A percentile compares a stretch with the other conserved stretches of the same genome.
These are phyloP conservation scores for Phytophthora syringae DNA, from an alignment of 352 stramenopile species.

Conservation along the genomic window DNA sequence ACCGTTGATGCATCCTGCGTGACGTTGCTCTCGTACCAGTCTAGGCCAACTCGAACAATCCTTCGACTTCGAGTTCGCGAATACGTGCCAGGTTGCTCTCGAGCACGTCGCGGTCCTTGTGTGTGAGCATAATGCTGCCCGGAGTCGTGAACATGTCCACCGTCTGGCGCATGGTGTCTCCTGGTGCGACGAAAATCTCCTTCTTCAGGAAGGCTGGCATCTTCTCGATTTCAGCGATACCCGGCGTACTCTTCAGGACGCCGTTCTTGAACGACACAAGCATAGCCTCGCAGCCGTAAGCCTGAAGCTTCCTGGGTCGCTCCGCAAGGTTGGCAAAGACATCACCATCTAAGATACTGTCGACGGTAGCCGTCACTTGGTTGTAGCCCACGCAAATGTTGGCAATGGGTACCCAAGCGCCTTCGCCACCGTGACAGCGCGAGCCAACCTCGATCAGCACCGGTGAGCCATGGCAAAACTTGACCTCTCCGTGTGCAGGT, in stretches of 20 bases:
- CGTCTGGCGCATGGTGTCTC: constrained; percentile 89
- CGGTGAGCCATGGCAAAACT: constrained; percentile 83
- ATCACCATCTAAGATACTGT: constrained; percentile 73
- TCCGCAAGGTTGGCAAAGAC: constrained; percentile 71
- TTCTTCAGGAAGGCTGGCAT: constrained; percentile 94
- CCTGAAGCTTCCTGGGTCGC: constrained; percentile 69
- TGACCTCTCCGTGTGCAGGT: constrained; percentile 84
- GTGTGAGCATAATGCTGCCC: constrained; percentile 94
- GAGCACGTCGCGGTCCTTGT: constrained; percentile 89
- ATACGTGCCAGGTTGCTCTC: constrained; percentile 90
- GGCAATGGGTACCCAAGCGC: constrained; percentile 92
- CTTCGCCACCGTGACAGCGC: constrained; percentile 96
- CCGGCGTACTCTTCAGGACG: constrained; percentile 90
- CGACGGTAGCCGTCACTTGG: constrained; percentile 91
- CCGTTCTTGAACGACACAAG: constrained; percentile 93
- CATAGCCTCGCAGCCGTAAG: constrained; percentile 93
- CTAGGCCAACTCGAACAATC: constrained; percentile 77
- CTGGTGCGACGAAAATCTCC: constrained; percentile 88
- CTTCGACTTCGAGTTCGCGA: constrained; percentile 83
- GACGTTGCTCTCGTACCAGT: constrained; percentile 25
- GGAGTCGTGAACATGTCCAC: constrained; percentile 96
- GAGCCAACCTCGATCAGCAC: constrained; percentile 97
- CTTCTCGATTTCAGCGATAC: constrained; percentile 90
- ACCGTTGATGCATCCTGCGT: constrained; percentile 1
- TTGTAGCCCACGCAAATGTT: constrained; percentile 94